Evolutionary conservation across 139 green algal species (phyloP).

Genomic region (Chlamydomonas schloesseri): DNA sequence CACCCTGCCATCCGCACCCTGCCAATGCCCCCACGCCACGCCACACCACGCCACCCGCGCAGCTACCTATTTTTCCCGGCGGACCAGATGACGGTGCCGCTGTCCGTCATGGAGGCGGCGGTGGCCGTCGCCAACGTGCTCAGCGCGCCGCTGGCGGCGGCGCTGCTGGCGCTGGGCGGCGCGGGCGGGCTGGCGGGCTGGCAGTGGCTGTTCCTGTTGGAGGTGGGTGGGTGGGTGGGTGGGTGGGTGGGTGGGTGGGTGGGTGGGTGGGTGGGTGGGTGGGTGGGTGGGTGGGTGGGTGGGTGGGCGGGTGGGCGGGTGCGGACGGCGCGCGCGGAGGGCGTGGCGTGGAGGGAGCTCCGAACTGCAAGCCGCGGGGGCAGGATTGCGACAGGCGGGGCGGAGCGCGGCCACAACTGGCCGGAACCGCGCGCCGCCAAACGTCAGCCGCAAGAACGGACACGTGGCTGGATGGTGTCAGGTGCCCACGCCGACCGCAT

Average conservation of each 20-base stretch:
- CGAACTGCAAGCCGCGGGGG: too few species aligned
- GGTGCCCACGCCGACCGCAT: too few species aligned
- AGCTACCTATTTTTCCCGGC: conserved; percentile 62
- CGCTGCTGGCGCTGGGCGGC: conserved; percentile 62
- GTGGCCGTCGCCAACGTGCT: conserved; percentile 63
- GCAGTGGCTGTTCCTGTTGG: conserved; percentile 82
- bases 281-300: not conserved
- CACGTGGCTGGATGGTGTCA: too few species aligned
- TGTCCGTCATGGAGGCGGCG: conserved; percentile 55
- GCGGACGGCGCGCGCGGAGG: too few species aligned
- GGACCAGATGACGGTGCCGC: conserved; percentile 57
- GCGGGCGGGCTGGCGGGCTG: conserved; percentile 56
- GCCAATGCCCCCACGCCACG: not conserved
- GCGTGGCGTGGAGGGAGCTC: too few species aligned
- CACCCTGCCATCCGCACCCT: too few species aligned
- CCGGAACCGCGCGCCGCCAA: too few species aligned
- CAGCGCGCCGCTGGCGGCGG: conserved; percentile 73
- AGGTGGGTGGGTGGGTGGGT: not conserved
- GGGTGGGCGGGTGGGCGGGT: too few species aligned
- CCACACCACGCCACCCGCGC: not conserved
- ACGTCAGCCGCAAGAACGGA: too few species aligned
- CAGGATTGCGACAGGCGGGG: too few species aligned
- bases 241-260: not conserved
- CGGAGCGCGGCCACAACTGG: too few species aligned
- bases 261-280: not conserved